Percentiles rank a stretch among this genome's conserved stretches.
These are phyloP conservation scores for Cryphonectria japonica DNA, from an alignment of 2,329 filamentous ascomycete genomes.

Conservation along the genomic window DNA sequence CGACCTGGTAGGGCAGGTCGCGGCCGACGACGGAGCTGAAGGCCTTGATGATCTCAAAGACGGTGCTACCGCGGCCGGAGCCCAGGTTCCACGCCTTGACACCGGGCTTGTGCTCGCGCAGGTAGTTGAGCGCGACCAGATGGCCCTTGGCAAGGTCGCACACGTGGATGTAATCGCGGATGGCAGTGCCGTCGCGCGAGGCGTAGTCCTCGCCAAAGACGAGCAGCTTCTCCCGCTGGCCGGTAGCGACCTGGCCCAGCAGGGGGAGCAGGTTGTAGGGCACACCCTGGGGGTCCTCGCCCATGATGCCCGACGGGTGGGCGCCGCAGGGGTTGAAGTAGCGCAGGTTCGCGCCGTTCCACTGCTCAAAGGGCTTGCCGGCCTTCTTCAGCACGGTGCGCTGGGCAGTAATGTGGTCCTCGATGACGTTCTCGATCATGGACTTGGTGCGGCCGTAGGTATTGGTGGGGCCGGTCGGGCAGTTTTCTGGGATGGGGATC, in stretches of 20 bases:
- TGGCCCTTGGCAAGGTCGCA: conserved; percentile 87
- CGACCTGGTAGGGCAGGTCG: conserved; percentile 85
- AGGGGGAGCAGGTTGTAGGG: conserved; percentile 95
- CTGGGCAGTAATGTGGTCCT: conserved; percentile 85
- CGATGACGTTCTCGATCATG: conserved; percentile 88
- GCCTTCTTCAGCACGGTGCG: conserved; percentile 81
- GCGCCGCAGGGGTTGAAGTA: conserved; percentile 98
- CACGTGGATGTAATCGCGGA: conserved; percentile 98
- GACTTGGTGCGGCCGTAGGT: conserved; percentile 97
- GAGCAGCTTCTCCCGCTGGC: conserved; percentile 89
- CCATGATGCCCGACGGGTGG: conserved; percentile 95
- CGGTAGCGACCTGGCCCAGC: conserved; percentile 93
- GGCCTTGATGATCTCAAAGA: conserved; percentile 96
- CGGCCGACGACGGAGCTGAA: conserved; percentile 87
- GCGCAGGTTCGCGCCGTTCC: conserved; percentile 89
- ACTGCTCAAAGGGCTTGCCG: conserved; percentile 76
- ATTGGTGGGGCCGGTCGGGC: conserved; percentile 95
- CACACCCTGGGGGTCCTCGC: conserved; percentile 93
- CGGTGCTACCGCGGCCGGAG: conserved; percentile 90
- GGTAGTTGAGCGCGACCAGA: conserved; percentile 86
- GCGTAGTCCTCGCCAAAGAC: conserved; percentile 95
- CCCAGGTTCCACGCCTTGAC: conserved; percentile 97
- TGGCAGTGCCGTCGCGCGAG: conserved; percentile 88
- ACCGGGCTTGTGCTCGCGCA: conserved; percentile 81
- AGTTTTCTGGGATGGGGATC: conserved; percentile 98